A percentile compares a stretch with the other conserved stretches of the same genome.
Conservation (phyloP, 495 filamentous ascomycete genomes). For the Opeltia flavorubescens region DNA sequence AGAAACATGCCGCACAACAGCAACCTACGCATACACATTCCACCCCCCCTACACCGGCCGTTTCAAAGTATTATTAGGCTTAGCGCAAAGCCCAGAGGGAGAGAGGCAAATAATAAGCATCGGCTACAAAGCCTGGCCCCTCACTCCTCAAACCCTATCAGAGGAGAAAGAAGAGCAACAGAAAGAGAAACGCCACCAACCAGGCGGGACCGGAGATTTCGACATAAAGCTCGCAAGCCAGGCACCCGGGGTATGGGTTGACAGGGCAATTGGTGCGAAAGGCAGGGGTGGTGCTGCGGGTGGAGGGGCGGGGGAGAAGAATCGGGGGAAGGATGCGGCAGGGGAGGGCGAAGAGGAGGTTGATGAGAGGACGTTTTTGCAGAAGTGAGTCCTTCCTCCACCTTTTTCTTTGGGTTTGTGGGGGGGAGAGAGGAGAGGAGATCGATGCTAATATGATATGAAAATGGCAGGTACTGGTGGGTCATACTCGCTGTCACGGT, state of each 20-base stretch:
- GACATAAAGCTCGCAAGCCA: slow-evolving; percentile 1
- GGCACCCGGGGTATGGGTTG: slow-evolving; percentile 4
- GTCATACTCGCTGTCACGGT: slow-evolving; percentile 10
- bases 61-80: background rate
- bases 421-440: background rate
- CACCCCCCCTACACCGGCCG: slow-evolving; percentile 9
- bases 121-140: background rate
- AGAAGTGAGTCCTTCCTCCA: slow-evolving; percentile 9
- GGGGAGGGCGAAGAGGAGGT: slow-evolving; percentile 8
- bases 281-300: background rate
- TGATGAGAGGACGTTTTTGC: slow-evolving; percentile 14
- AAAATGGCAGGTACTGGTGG: slow-evolving; percentile 13
- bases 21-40: background rate
- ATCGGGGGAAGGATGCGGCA: background rate
- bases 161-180: background rate
- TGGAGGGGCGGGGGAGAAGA: background rate
- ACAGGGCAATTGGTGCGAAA: slow-evolving; percentile 2
- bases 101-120: background rate
- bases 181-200: background rate
- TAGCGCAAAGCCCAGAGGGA: background rate
- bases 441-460: background rate
- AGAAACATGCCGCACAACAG: background rate
- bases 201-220: slow-evolving; percentile 7
- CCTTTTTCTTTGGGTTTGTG: background rate
- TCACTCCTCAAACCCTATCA: background rate